Evolutionary conservation across 78 protist genomes (phyloP).

Genomic region (Corallochytrium limacisporum): DNA sequence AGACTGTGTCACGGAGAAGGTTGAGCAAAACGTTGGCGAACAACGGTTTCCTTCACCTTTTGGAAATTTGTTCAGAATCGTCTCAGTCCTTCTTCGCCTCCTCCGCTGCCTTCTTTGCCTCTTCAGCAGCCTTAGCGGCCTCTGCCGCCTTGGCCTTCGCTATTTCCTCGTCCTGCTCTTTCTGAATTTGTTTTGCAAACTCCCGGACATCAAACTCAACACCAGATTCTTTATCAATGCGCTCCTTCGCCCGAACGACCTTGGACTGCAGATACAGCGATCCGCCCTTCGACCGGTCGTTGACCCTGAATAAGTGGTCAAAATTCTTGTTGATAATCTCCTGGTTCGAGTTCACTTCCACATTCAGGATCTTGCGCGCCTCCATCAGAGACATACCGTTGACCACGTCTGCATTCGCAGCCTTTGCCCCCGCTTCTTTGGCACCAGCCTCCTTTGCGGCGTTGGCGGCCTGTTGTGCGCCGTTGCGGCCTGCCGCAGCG

Average conservation of each 20-base stretch:
- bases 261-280: conserved; percentile 11
- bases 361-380: not conserved
- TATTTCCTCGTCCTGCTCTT: no score
- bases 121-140: no score
- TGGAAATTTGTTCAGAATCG: no score
- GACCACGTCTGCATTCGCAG: not conserved
- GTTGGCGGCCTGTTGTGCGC: not conserved
- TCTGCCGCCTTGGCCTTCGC: no score
- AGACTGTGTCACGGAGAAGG: no score
- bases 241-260: conserved; percentile 12
- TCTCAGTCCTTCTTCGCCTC: no score
- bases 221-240: no score
- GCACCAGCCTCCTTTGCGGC: not conserved
- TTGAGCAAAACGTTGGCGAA: no score
- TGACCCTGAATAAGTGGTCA: not conserved
- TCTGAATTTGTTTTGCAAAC: no score
- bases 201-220: no score
- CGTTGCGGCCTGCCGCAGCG: not conserved
- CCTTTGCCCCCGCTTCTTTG: not conserved
- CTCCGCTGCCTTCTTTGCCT: no score
- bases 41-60: no score
- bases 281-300: conserved; percentile 1
- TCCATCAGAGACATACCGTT: not conserved
- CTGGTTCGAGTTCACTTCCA: not conserved
- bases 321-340: not conserved